Evolutionary conservation across 164 flowering plant genomes (phyloP).

Genomic region (Annona squamosa): DNA sequence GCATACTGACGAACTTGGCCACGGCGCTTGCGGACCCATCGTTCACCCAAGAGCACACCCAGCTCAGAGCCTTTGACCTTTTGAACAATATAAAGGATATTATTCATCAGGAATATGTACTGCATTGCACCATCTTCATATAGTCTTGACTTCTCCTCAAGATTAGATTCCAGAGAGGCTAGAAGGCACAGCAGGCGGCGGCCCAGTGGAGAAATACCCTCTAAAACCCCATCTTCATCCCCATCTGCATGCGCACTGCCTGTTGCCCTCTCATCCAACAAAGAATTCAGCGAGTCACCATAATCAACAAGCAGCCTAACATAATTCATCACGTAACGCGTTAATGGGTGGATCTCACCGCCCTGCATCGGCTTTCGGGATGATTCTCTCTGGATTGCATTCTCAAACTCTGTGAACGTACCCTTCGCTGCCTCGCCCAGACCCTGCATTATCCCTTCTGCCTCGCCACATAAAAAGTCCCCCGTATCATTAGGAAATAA

Average conservation of each 20-base stretch:
- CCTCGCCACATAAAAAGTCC: slow-evolving; percentile 44
- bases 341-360: slow-evolving; percentile 68
- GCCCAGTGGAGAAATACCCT: slow-evolving; percentile 33
- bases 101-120: slow-evolving; percentile 75
- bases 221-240: slow-evolving; percentile 20
- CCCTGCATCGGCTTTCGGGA: slow-evolving; percentile 50
- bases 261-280: slow-evolving; percentile 29
- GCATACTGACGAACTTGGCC: slow-evolving; percentile 65
- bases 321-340: slow-evolving; percentile 88
- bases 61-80: slow-evolving; percentile 87
- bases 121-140: slow-evolving; percentile 74
- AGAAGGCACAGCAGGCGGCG: slow-evolving; percentile 37
- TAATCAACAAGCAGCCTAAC: slow-evolving; percentile 66
- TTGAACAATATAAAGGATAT: slow-evolving; percentile 68
- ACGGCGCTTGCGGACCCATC: slow-evolving; percentile 70
- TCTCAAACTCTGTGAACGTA: slow-evolving; percentile 77
- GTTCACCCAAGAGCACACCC: slow-evolving; percentile 59
- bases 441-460: slow-evolving; percentile 38
- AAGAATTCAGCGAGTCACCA: slow-evolving; percentile 44
- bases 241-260: slow-evolving; percentile 10
- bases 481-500: slow-evolving; percentile 44
- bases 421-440: slow-evolving; percentile 64
- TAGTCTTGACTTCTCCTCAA: slow-evolving; percentile 65
- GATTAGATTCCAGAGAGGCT: slow-evolving; percentile 53
- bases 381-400: slow-evolving; percentile 50